phyloP scores from a whole-genome alignment of 345 rosid species.

The Arabis alpina region DNA sequence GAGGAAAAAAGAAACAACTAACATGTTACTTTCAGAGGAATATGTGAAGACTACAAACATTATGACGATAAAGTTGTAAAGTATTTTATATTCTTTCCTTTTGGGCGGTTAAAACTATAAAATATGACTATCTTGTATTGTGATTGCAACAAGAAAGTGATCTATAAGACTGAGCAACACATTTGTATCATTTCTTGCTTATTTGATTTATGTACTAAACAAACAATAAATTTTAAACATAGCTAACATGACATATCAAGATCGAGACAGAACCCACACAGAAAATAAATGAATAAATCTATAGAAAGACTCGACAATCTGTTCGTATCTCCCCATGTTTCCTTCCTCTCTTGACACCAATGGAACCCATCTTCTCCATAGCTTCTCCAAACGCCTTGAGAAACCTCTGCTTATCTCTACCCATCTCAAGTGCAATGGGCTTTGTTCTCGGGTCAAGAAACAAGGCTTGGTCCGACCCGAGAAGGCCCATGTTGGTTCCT shows the following conservation, averaged over 20 bases:
- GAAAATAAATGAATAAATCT: slow-evolving; percentile 21
- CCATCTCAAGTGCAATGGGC: slow-evolving; percentile 56
- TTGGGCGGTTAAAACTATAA: not conserved
- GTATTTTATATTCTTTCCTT: not conserved
- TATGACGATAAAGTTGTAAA: slow-evolving; percentile 20
- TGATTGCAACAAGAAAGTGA: slow-evolving; percentile 17
- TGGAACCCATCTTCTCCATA: slow-evolving; percentile 84
- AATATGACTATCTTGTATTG: slow-evolving; percentile 6
- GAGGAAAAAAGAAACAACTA: slow-evolving; percentile 2
- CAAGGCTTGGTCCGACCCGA: slow-evolving; percentile 69
- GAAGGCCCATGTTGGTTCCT: slow-evolving; percentile 60
- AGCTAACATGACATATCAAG: too few species aligned
- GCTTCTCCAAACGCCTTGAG: slow-evolving; percentile 68
- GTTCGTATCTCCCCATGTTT: slow-evolving; percentile 75
- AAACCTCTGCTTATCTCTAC: slow-evolving; percentile 57
- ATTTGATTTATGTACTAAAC: too few species aligned
- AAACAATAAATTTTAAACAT: too few species aligned
- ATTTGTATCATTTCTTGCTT: not conserved
- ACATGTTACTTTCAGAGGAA: slow-evolving; percentile 19
- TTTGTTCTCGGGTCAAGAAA: slow-evolving; percentile 64
- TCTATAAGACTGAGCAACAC: slow-evolving; percentile 1
- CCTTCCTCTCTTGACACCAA: slow-evolving; percentile 73
- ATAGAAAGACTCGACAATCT: slow-evolving; percentile 57
- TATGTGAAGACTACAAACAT: slow-evolving; percentile 22
- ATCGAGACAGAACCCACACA: not conserved